These are phyloP conservation scores for Rubia balearica DNA, from an alignment of 305 asterid genomes.

Conservation along the genomic window DNA sequence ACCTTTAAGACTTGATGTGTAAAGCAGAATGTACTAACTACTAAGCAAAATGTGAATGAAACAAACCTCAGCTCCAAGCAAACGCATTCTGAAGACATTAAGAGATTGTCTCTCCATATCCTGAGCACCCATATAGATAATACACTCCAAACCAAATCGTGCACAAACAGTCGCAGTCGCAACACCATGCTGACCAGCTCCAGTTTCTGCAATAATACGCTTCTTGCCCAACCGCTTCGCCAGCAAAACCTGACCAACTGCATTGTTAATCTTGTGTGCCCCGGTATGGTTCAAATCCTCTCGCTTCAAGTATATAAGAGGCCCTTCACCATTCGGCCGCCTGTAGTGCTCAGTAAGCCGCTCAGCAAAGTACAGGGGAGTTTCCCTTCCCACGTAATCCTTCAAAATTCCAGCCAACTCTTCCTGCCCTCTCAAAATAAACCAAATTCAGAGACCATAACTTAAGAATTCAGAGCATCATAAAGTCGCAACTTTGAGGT, in stretches of 20 bases:
- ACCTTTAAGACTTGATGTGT: neutral
- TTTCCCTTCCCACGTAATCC: conserved; percentile 95
- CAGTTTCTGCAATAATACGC: conserved; percentile 91
- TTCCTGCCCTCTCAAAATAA: conserved; percentile 37
- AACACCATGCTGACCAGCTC: conserved; percentile 98
- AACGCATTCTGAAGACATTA: conserved; percentile 90
- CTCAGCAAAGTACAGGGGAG: conserved; percentile 86
- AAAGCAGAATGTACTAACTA: neutral
- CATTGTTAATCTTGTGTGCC: conserved; percentile 92
- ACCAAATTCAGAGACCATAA: neutral
- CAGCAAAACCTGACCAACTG: conserved; percentile 85
- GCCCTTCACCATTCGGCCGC: conserved; percentile 65
- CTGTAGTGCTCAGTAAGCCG: conserved; percentile 82
- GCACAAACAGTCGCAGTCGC: conserved; percentile 98
- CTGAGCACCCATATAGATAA: conserved; percentile 93
- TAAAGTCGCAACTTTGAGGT: neutral
- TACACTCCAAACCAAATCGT: conserved; percentile 75
- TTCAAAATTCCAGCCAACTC: conserved; percentile 75
- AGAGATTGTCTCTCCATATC: conserved; percentile 97
- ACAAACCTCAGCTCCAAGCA: conserved; percentile 95
- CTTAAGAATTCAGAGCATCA: neutral
- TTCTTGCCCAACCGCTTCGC: conserved; percentile 92
- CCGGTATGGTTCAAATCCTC: conserved; percentile 98
- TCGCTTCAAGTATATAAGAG: conserved; percentile 73
- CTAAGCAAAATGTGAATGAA: conserved; percentile 7